Evolutionary conservation across 345 rosid species (phyloP).

Genomic region (Populus tremula): DNA sequence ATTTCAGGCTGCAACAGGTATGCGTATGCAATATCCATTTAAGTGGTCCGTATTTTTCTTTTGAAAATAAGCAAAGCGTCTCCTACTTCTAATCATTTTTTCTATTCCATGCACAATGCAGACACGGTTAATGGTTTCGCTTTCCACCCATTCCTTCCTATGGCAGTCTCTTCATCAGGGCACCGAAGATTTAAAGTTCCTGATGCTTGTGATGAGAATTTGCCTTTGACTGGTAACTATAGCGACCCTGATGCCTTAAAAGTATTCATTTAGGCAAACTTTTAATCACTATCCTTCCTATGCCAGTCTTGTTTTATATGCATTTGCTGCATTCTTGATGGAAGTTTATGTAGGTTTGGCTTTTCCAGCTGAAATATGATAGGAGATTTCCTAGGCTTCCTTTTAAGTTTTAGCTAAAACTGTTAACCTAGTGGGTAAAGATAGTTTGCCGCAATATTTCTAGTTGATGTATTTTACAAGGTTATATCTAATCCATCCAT

Average conservation of each 20-base stretch:
- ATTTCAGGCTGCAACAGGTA: conserved; percentile 93
- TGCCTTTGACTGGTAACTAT: conserved; percentile 46
- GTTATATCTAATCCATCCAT: too few species aligned
- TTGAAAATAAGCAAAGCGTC: neutral
- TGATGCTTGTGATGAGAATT: conserved; percentile 40
- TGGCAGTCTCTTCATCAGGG: conserved; percentile 94
- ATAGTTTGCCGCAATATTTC: too few species aligned
- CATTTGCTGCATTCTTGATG: neutral
- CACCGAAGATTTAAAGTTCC: conserved; percentile 72
- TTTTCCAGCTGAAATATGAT: neutral
- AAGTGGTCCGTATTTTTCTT: neutral
- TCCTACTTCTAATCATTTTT: conserved; percentile 15
- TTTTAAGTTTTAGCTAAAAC: too few species aligned
- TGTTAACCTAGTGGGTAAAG: neutral
- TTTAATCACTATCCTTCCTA: neutral
- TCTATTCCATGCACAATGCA: conserved; percentile 21
- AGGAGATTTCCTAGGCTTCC: neutral
- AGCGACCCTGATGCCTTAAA: neutral
- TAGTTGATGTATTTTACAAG: too few species aligned
- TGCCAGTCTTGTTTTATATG: neutral
- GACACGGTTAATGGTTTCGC: conserved; percentile 71
- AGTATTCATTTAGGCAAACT: conserved; percentile 1
- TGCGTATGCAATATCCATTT: neutral
- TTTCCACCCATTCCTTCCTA: conserved; percentile 19
- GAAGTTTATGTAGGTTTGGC: neutral